Percentiles rank a stretch among this genome's conserved stretches.
Conservation (phyloP, 1,284 basidiomycete genomes). For the Cryptococcus sp. region DNA sequence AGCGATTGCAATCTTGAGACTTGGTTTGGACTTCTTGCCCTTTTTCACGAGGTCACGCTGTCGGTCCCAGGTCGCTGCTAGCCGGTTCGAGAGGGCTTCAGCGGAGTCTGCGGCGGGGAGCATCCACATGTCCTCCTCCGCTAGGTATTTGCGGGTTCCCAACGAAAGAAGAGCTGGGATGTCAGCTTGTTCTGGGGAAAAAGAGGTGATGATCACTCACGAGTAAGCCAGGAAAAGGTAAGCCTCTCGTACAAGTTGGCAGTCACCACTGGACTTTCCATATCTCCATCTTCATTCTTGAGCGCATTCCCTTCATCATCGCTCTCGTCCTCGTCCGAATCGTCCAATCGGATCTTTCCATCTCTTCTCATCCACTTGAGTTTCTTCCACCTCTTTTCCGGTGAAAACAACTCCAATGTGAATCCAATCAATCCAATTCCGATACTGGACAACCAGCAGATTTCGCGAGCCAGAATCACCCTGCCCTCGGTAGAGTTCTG, state of each 20-base stretch:
- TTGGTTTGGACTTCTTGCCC: slow-evolving; percentile 62
- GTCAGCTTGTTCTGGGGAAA: slow-evolving; percentile 1
- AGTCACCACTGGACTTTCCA: slow-evolving; percentile 67
- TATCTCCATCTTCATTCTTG: slow-evolving; percentile 50
- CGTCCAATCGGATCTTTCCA: slow-evolving; percentile 35
- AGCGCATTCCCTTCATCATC: slow-evolving; percentile 18
- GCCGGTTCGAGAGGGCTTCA: slow-evolving; percentile 60
- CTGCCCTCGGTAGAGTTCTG: slow-evolving; percentile 23
- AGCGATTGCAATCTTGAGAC: slow-evolving; percentile 68
- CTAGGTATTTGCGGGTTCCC: slow-evolving; percentile 55
- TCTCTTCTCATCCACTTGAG: slow-evolving; percentile 13
- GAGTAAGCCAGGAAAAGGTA: slow-evolving; percentile 45
- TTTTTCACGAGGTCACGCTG: slow-evolving; percentile 39
- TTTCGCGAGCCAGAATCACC: slow-evolving; percentile 31
- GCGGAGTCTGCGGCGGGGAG: slow-evolving; percentile 68
- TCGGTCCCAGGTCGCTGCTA: slow-evolving; percentile 53
- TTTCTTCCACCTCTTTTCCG: slow-evolving; percentile 53
- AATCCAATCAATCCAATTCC: slow-evolving; percentile 59
- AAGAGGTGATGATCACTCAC: slow-evolving; percentile 7
- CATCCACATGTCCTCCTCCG: slow-evolving; percentile 70
- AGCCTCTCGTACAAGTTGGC: slow-evolving; percentile 69
- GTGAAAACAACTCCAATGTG: slow-evolving; percentile 65
- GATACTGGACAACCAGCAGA: slow-evolving; percentile 49
- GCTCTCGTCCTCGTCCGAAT: slow-evolving; percentile 38
- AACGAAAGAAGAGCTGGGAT: slow-evolving; percentile 29